Base-by-base conservation (phyloP, 768 basidiomycete genomes). In the Pulveroboletus ravenelii region DNA sequence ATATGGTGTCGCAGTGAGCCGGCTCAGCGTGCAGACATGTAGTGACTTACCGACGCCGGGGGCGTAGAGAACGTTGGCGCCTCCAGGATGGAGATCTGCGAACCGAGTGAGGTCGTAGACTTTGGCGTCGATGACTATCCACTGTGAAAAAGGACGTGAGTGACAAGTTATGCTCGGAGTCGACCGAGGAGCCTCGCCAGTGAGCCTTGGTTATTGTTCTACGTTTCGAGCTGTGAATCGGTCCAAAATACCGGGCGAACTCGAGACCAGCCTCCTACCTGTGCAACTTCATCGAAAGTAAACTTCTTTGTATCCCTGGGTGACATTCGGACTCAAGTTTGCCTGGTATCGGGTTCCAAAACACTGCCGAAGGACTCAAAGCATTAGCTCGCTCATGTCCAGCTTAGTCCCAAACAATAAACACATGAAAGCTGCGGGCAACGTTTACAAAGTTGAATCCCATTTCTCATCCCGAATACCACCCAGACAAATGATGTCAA, bases 141-240 rank as follows among this genome's bases (percentile, higher is more conserved):
- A 93, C 83, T 92, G 58, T 3, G 6, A 27, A 37, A 34, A 46
- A 8, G 17, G 7, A 2, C 29, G 38, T 59, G 13, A 51, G 51
- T 48, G 43, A 42, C 34, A 39, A 6, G 15, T 27, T 18, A 18
- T 43, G 18, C 13, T 18, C 31, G 15, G 2, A 17, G 5, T n/a
- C 27, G 2, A 8, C 17, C 13, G 27, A 38, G 14, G 32, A 45
- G 25, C 71, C 80, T 62, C 54, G 87, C 89, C 57, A 96, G 67
- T 67, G 94, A 85, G 42, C 87, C 89, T 59, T 84, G 81, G 61
- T 80, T 85, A 75, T 93, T 90, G 70, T 96, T 93, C 93, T 96
- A 55, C 10, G 45, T 41, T 44, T 30, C 35, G 34, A 43, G 29
- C 6, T 17, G 29, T 43, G 20, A 47, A 30, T 35, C 8, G 29